Evolutionary conservation across 805 yeast genomes (phyloP), one percentile per base, ranked within the genome.

Genomic region (Ogataea minuta): DNA sequence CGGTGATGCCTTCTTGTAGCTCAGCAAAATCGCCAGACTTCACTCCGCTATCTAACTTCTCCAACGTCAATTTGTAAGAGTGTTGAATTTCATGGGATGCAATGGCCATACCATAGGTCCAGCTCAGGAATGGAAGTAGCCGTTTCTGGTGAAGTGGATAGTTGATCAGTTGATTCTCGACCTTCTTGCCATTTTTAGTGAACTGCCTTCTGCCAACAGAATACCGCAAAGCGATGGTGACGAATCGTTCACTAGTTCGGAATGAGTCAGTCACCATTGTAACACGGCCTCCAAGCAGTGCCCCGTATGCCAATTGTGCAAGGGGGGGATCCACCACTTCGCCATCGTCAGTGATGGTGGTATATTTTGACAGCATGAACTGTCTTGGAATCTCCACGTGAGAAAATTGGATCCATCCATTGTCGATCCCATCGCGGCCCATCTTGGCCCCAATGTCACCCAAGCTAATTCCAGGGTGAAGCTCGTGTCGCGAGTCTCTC

Each of bases 401-500:
- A 34, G 84, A 71, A 66, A 85, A 90, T 66, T 89, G 96, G 56
- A 90, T 86, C 96, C 96, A 90, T 38, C 97, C 97, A 62, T 90
- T 90, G 59, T 90, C 97, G 50, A 90, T 85, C 42, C 95, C 96
- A 56, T 89, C 93, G 56, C 96, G 75, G 38, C 97, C 97, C 95
- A 90, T 88, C 67, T 90, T 90, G 48, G 84, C 79, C 41, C 97
- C 97, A 58, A 90, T 87, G 60, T 90, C 97, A 46, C 97, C 97
- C 48, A 88, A 71, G 23, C 85, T 64, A 41, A 90, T 68, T 40
- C 97, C 97, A 3, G 95, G 88, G 49, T 74, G 64, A 44, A 90
- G 63, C 44, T 81, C 71, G 66, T 85, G 91, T 44, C 77, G 69
- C 6, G 76, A 59, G 62, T 88, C 93, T 62, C 97, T 74, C 49